Percentiles rank a stretch among this genome's conserved stretches.
These are phyloP conservation scores for Fimicolochytrium jonesii DNA, from an alignment of 192 early-diverging fungal genomes.

Conservation along the genomic window DNA sequence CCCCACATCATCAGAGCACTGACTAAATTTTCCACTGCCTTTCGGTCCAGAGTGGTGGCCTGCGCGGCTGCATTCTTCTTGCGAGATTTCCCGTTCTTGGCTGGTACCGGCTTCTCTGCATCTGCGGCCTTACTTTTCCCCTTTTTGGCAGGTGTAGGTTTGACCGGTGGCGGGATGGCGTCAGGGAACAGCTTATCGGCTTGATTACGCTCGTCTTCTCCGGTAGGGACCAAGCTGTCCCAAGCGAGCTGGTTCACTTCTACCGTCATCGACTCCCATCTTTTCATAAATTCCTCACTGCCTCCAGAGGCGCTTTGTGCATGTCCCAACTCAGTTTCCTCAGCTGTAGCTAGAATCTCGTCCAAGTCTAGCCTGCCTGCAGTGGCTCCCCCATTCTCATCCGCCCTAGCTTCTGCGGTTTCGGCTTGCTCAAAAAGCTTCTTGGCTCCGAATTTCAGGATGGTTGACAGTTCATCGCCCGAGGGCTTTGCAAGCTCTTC, in stretches of 20 bases:
- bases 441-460: conserved; percentile 98
- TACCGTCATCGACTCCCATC: conserved; percentile 92
- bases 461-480: conserved; percentile 84
- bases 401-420: conserved; percentile 34
- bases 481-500: conserved; percentile 50
- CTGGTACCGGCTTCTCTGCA: conserved; percentile 14
- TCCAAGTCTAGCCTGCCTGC: conserved; percentile 85
- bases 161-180: conserved; percentile 9
- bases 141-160: conserved; percentile 24
- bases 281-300: conserved; percentile 90
- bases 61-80: conserved; percentile 3
- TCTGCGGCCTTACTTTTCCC: conserved; percentile 27
- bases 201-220: conserved; percentile 64
- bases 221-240: conserved; percentile 95
- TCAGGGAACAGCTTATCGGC: conserved; percentile 34
- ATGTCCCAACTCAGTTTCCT: conserved; percentile 74
- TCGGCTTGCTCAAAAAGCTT: conserved; percentile 92
- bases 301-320: conserved; percentile 57
- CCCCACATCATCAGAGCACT: conserved; percentile 82
- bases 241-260: conserved; percentile 69
- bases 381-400: conserved; percentile 47
- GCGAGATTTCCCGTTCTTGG: conserved; percentile 28
- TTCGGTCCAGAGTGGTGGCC: conserved; percentile 57
- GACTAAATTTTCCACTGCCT: conserved; percentile 79
- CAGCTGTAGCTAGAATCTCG: conserved; percentile 93